phyloP scores from a whole-genome alignment of 208 protist genomes.

The Porcisia hertigi region DNA sequence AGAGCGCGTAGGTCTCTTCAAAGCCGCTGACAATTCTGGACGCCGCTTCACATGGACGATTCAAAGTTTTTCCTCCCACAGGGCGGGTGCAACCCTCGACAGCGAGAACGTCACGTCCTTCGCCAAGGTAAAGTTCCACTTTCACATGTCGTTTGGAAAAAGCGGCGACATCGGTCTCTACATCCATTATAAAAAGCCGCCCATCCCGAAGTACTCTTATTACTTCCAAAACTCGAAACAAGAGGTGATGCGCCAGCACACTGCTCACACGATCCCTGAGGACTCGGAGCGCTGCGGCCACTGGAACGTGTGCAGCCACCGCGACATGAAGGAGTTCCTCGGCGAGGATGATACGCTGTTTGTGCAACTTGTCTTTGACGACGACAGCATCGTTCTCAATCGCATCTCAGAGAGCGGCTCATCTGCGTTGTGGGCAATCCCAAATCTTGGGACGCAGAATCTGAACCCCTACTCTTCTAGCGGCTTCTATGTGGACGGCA shows the following conservation, averaged over 20 bases:
- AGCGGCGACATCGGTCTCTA: conserved; percentile 76
- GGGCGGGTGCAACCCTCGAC: conserved; percentile 53
- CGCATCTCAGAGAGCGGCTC: conserved; percentile 30
- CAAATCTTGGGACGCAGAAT: conserved; percentile 58
- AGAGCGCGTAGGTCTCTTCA: conserved; percentile 65
- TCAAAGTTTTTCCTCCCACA: conserved; percentile 49
- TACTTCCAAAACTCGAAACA: conserved; percentile 69
- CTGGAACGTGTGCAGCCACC: conserved; percentile 74
- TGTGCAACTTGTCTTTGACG: conserved; percentile 74
- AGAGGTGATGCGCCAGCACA: conserved; percentile 84
- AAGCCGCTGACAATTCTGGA: conserved; percentile 37
- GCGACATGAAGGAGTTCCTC: conserved; percentile 59
- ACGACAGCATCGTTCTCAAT: conserved; percentile 59
- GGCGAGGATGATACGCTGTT: conserved; percentile 54
- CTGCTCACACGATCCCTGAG: conserved; percentile 80
- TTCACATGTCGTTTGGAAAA: conserved; percentile 71
- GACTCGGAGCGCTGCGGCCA: conserved; percentile 87
- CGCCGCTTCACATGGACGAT: conserved; percentile 78
- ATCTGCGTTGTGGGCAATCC: conserved; percentile 67
- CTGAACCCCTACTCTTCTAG: conserved; percentile 75
- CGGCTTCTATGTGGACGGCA: conserved; percentile 58
- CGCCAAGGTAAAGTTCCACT: conserved; percentile 79
- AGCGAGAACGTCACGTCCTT: conserved; percentile 70
- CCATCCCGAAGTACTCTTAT: conserved; percentile 92
- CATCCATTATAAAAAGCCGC: conserved; percentile 83